Base-by-base conservation (phyloP, 2,329 filamentous ascomycete species). In the Beauveria sp. region DNA sequence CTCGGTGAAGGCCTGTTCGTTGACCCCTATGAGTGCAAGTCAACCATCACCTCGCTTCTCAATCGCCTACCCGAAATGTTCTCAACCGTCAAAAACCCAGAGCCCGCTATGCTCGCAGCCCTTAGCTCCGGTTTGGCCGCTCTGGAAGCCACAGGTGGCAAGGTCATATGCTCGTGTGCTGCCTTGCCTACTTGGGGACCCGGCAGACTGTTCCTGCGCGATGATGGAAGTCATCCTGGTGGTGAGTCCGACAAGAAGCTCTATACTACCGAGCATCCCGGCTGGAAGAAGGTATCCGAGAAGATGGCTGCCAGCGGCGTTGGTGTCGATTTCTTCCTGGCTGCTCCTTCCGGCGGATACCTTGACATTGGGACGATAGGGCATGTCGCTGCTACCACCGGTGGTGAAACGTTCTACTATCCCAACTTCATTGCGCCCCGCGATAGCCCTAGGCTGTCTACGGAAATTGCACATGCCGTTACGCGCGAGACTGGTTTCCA, bases 371-470 rank as follows among this genome's bases (percentile, higher is more conserved):
- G 92, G 40, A 96, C 93, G 3, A 89, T 98, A 67, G 90, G 93
- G 47, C 89, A 96, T 73, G 84, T 96, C 24, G 85, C 95, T 38
- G 86, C 91, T 47, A 87, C 89, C 34, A 96, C 91, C n/a, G 95
- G 95, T 62, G 95, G 95, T 65, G 95, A 99, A 73, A 90, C 88
- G 0, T 99, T 93, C 75, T 97, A 96, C 76, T 99, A 96, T 72
- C 93, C 95, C 51, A 99, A 98, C 73, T 99, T 96, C 77, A 87
- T 96, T 63, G 86, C 89, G 8, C 90, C 90, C 8, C 86, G 95
- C 43, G 95, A 99, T 73, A 86, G 88, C 49, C 81, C 90, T 61
- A 96, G 93, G 77, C 77, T 99, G 45, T 88, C 88, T 2, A 84
- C 88, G 53, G 95, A 99, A 76, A 86, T 99, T 65, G 85, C 87